Conservation (phyloP, 257 asterid genomes). For the Solanum appendiculatum region DNA sequence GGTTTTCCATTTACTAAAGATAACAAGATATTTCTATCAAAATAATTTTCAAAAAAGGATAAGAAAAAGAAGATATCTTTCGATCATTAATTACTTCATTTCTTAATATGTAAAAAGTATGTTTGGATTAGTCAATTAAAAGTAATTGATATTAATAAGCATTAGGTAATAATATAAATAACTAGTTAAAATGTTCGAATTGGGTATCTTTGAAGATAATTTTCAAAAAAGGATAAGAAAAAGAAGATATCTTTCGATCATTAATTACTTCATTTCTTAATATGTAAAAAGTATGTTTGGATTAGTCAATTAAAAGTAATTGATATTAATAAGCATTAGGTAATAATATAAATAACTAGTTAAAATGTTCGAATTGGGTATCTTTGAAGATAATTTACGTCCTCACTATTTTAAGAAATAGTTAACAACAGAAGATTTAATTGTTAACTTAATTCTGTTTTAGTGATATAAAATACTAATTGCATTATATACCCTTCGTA, state of each 20-base stretch:
- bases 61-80: not conserved
- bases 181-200: too few relatives aligned
- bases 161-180: too few relatives aligned
- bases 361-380: too few relatives aligned
- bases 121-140: not conserved
- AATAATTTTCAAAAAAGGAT: not conserved
- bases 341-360: too few relatives aligned
- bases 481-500: too few relatives aligned
- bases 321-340: not conserved
- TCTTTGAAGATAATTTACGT: too few relatives aligned
- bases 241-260: not conserved
- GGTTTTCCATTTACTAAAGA: not conserved
- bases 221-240: not conserved
- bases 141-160: not conserved
- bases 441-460: too few relatives aligned
- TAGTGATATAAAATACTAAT: not conserved
- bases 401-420: too few relatives aligned
- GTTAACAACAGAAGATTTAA: too few relatives aligned
- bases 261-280: not conserved
- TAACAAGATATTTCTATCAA: not conserved
- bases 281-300: not conserved
- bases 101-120: not conserved
- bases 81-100: not conserved
- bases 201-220: too few relatives aligned
- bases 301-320: not conserved